Base-by-base conservation (phyloP, 306 rosid genomes). In the Trifolium subterraneum region DNA sequence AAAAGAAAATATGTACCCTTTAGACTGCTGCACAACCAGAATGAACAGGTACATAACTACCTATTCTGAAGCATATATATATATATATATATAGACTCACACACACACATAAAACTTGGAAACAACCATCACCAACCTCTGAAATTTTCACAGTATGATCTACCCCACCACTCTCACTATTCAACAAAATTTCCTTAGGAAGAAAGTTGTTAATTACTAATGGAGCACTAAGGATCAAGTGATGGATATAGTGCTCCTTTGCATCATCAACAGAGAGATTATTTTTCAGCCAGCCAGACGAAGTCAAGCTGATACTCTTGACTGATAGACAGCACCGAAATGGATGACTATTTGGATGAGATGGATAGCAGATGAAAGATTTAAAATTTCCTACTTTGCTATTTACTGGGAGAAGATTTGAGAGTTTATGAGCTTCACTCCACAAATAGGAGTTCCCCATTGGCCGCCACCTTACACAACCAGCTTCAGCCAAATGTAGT, bases 391-490 rank as follows among this genome's bases (percentile, higher is more conserved):
- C 98, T 47, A 86, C 70, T 87, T 86, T 91, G 38, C 80, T 84
- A 71, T 88, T 90, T 70, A 80, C 78, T 39, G 87, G 82, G 52
- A 93, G 88, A 76, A 93, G 92, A 74, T 88, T 91, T 16, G 94
- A 82, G 71, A 93, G 97, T 60, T 80, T 88, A 73, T 86, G 91
- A 78, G 90, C 84, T 86, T 93, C 97, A 83, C 97, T 93, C 98
- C 98, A 93, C 73, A 93, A 77, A 79, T 89, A 90, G 75, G 96
- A 88, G 70, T 83, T 81, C 51, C 98, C 98, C 77, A 84, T 48
- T 55, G 98, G 98, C 74, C 97, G 89, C 97, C 97, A 93, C 72
- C 98, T 88, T 70, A 93, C 82, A 71, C 87, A 84, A 74, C 98
- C 98, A 62, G 93, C 96, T 81, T 89, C 98, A 69, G 97, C 96